These are phyloP conservation scores for Tympanopsis confertula DNA, from an alignment of 2,329 filamentous ascomycete species.

Conservation along the genomic window DNA sequence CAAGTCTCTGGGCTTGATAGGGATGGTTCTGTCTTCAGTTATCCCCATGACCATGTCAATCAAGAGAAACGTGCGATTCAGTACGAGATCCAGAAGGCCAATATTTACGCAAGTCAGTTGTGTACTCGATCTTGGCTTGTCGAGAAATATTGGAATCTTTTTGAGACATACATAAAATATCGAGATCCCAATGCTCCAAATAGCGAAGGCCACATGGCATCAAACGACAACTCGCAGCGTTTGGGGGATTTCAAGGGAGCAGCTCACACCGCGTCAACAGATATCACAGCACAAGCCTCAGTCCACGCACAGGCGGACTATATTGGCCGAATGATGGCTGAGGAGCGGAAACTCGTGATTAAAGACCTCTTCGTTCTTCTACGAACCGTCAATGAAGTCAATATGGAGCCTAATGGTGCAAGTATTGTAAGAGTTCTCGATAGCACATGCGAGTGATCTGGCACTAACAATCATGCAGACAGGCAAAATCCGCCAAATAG, in stretches of 20 bases:
- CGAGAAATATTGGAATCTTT: constrained; percentile 72
- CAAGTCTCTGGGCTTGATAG: not conserved
- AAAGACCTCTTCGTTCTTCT: constrained; percentile 67
- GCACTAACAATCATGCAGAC: constrained; percentile 3
- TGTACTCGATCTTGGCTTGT: constrained; percentile 75
- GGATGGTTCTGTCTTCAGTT: too few relatives aligned
- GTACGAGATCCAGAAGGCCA: constrained; percentile 84
- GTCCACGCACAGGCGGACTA: constrained; percentile 26
- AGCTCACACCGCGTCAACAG: too few relatives aligned
- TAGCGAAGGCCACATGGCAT: constrained; percentile 13
- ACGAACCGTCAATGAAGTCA: constrained; percentile 68
- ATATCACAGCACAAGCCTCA: constrained; percentile 13
- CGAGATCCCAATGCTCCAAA: constrained; percentile 24
- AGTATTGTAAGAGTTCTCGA: constrained; percentile 34
- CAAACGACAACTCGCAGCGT: constrained; percentile 19
- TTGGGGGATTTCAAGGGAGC: constrained; percentile 28
- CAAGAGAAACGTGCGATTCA: constrained; percentile 44
- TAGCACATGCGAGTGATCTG: constrained; percentile 1
- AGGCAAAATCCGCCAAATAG: constrained; percentile 74
- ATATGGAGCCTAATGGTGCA: constrained; percentile 63
- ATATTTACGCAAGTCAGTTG: constrained; percentile 73
- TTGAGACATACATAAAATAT: constrained; percentile 48
- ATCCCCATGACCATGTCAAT: too few relatives aligned
- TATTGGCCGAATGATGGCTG: constrained; percentile 53
- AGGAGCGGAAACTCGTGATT: constrained; percentile 72